Evolutionary conservation across 2,329 filamentous ascomycete species (phyloP), one percentile per base, ranked within the genome.

Genomic region (Ophiostoma montium): DNA sequence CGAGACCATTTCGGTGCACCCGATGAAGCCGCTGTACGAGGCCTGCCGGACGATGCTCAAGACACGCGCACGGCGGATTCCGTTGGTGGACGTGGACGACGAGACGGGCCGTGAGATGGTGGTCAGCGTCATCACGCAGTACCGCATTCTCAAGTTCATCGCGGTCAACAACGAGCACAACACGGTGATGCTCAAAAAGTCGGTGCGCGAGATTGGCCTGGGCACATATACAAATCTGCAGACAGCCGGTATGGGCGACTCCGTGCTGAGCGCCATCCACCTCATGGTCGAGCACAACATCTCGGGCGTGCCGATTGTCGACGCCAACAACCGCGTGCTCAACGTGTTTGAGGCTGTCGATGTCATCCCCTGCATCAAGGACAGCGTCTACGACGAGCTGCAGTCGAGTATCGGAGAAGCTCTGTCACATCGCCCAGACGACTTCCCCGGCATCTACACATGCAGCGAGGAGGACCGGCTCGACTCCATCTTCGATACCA

Each of bases 291-390:
- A 87, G 64, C 76, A 84, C 64, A 95, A 87, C 65, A 96, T 98
- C 59, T 95, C 87, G 38, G 94, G 88, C 59, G 84, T 98, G 33
- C 92, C 92, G 10, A 92, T 98, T 50, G 70, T 98, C 49, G 92
- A 96, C 59, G 75, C 76, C 45, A 78, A 87, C 35, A 72, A 75
- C 58, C 69, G 78, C 65, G 80, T 98, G 0, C 78, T 96, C 55
- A 98, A 98, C 60, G 88, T 96, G 11, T 98, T 98, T 60, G 94
- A 98, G 67, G 86, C 92, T 2, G 89, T 98, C 46, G 92, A 98
- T 65, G 89, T 98, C 53, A 95, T 98, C 57, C 84, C 89, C 0
- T 81, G 95, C 58, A 94, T 98, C 67, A 94, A 94, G 66, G 88
- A 87, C 19, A 88, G 89, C 18, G 80, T 80, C 33, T 96, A 96